These are phyloP conservation scores for Letharia lupina DNA, from an alignment of 495 filamentous ascomycete species.

Conservation along the genomic window DNA sequence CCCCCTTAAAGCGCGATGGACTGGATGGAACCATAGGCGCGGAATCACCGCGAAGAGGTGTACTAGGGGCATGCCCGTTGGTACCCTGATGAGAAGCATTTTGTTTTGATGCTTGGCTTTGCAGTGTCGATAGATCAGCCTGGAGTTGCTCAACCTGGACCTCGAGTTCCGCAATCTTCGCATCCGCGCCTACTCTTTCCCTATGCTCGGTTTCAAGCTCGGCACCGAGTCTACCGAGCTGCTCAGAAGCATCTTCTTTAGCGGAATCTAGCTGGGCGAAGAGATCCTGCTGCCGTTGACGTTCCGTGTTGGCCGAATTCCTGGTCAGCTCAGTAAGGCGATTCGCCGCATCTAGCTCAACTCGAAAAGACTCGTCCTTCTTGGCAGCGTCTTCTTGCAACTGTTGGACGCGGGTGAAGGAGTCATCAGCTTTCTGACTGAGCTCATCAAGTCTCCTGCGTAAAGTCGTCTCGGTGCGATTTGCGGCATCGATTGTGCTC, in stretches of 20 bases:
- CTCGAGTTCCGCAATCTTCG: slow-evolving; percentile 66
- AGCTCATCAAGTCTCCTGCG: slow-evolving; percentile 75
- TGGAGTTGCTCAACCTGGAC: slow-evolving; percentile 60
- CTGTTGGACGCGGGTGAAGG: slow-evolving; percentile 68
- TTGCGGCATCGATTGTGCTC: slow-evolving; percentile 63
- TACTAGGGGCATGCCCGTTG: slow-evolving; percentile 43
- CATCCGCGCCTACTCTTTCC: slow-evolving; percentile 61
- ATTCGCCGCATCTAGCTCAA: slow-evolving; percentile 69
- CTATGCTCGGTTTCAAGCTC: slow-evolving; percentile 73
- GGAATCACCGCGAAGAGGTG: slow-evolving; percentile 42
- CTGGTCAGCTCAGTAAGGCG: slow-evolving; percentile 79
- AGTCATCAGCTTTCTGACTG: slow-evolving; percentile 77
- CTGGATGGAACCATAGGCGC: slow-evolving; percentile 48
- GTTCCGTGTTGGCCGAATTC: slow-evolving; percentile 71
- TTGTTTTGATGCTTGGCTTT: slow-evolving; percentile 42
- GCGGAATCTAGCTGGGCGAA: slow-evolving; percentile 66
- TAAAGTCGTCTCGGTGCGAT: slow-evolving; percentile 68
- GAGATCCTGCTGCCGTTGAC: slow-evolving; percentile 72
- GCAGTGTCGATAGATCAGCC: slow-evolving; percentile 38
- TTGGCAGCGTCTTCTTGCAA: slow-evolving; percentile 73
- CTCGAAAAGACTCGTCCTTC: slow-evolving; percentile 69
- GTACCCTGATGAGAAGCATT: slow-evolving; percentile 39
- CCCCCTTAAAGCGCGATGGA: slow-evolving; percentile 46
- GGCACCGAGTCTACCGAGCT: slow-evolving; percentile 67
- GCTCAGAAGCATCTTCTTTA: slow-evolving; percentile 71